Conservation (phyloP, 1,284 basidiomycete genomes). For the Apiotrichum montevideense region DNA sequence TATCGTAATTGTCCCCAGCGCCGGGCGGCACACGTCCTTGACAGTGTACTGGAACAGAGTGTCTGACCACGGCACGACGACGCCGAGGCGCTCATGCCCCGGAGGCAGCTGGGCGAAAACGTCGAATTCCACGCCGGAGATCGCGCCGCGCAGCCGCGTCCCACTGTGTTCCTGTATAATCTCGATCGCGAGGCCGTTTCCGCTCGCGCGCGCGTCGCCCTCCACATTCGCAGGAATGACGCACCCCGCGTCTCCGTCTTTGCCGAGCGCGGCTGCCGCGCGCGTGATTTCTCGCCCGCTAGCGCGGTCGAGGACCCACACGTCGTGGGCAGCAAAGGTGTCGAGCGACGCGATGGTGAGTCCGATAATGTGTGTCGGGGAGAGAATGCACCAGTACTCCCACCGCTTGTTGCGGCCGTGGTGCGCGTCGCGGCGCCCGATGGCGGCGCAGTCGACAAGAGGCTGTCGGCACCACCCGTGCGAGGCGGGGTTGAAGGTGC, state of each 20-base stretch:
- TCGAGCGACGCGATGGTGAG: constrained; percentile 9
- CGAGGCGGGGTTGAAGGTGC: constrained; percentile 11
- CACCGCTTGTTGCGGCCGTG: constrained; percentile 11
- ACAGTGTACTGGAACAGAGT: constrained; percentile 16
- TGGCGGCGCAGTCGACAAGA: constrained; percentile 4
- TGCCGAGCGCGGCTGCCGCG: not conserved
- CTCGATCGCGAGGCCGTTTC: constrained; percentile 5
- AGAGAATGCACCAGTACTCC: constrained; percentile 17
- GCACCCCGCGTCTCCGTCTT: not conserved
- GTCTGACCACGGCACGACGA: constrained; percentile 14
- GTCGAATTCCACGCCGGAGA: constrained; percentile 7
- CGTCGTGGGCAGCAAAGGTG: not conserved
- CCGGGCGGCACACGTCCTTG: constrained; percentile 13
- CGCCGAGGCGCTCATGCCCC: constrained; percentile 13
- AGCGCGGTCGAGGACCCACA: constrained; percentile 1
- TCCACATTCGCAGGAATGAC: constrained; percentile 4
- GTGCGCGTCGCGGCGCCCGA: not conserved
- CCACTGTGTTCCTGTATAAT: constrained; percentile 2
- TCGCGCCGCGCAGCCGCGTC: constrained; percentile 7
- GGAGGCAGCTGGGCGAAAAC: constrained; percentile 5
- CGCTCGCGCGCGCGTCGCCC: not conserved
- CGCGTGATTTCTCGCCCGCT: not conserved
- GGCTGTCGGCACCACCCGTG: constrained; percentile 13
- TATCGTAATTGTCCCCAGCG: constrained; percentile 3
- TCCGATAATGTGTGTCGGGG: constrained; percentile 10